A percentile compares a stretch with the other conserved stretches of the same genome.
phyloP scores from a whole-genome alignment of 371 early-diverging fungal genomes.

The Dentiscutata heterogama region DNA sequence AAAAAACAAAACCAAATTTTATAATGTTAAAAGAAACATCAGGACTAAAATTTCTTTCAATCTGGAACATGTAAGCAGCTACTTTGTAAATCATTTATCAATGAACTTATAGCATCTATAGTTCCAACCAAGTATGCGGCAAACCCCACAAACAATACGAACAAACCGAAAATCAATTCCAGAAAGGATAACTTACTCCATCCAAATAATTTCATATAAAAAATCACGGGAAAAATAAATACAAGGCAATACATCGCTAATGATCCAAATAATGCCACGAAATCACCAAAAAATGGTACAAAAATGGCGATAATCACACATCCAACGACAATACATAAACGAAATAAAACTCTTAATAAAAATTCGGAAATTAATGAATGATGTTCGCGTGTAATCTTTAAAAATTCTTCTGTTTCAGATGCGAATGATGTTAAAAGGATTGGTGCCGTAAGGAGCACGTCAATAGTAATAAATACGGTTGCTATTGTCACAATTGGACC shows the following conservation, averaged over 20 bases:
- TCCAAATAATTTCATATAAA: constrained; percentile 82
- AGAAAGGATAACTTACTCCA: constrained; percentile 62
- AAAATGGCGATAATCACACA: constrained; percentile 69
- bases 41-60: too few species aligned
- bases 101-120: constrained; percentile 66
- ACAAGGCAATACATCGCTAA: constrained; percentile 81
- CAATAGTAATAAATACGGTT: constrained; percentile 79
- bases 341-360: constrained; percentile 64
- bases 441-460: constrained; percentile 86
- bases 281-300: constrained; percentile 81
- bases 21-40: too few species aligned
- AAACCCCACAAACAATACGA: constrained; percentile 72
- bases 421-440: constrained; percentile 83
- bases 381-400: constrained; percentile 24
- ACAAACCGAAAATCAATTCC: constrained; percentile 67
- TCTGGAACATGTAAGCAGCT: too few species aligned
- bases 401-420: constrained; percentile 64
- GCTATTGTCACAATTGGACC: constrained; percentile 63
- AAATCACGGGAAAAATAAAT: constrained; percentile 87
- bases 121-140: constrained; percentile 84
- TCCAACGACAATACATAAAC: constrained; percentile 64
- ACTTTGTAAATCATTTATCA: constrained; percentile 21
- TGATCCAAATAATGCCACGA: constrained; percentile 88
- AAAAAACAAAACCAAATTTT: too few species aligned
- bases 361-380: constrained; percentile 56